Evolutionary conservation across 805 yeast genomes (phyloP).

Genomic region (Henningerozyma blattae): DNA sequence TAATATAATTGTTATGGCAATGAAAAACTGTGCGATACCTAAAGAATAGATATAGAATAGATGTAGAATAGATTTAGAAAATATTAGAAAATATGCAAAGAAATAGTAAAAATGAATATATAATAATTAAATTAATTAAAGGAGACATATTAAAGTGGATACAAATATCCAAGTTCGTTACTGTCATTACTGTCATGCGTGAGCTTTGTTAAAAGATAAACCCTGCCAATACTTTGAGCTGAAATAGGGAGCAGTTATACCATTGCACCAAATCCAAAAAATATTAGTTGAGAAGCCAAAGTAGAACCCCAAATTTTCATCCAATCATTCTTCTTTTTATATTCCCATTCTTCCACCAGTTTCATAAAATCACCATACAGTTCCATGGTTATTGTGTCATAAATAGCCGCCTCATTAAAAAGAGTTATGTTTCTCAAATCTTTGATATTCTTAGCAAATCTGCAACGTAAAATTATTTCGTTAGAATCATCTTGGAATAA

Average conservation of each 20-base stretch:
- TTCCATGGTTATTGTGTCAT: conserved; percentile 43
- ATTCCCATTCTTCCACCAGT: conserved; percentile 43
- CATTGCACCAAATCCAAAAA: conserved; percentile 49
- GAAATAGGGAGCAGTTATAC: no score
- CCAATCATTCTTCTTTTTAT: conserved; percentile 31
- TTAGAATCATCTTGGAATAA: conserved; percentile 9
- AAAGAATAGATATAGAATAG: no score
- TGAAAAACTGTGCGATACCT: no score
- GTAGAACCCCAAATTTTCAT: conserved; percentile 46
- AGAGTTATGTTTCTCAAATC: conserved; percentile 29
- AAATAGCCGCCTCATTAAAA: conserved; percentile 30
- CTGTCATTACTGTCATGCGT: not conserved
- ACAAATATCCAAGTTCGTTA: not conserved
- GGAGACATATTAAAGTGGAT: no score
- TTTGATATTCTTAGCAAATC: conserved; percentile 35
- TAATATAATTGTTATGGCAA: no score
- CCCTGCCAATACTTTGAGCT: no score
- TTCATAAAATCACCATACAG: conserved; percentile 44
- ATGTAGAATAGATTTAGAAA: no score
- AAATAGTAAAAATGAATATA: no score
- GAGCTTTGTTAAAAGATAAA: no score
- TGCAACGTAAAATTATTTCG: conserved; percentile 25
- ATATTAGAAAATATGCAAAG: no score
- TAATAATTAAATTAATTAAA: no score
- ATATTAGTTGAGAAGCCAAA: conserved; percentile 43